Conservation (phyloP, 2,329 filamentous ascomycete genomes). For the Trichophyton verrucosum region DNA sequence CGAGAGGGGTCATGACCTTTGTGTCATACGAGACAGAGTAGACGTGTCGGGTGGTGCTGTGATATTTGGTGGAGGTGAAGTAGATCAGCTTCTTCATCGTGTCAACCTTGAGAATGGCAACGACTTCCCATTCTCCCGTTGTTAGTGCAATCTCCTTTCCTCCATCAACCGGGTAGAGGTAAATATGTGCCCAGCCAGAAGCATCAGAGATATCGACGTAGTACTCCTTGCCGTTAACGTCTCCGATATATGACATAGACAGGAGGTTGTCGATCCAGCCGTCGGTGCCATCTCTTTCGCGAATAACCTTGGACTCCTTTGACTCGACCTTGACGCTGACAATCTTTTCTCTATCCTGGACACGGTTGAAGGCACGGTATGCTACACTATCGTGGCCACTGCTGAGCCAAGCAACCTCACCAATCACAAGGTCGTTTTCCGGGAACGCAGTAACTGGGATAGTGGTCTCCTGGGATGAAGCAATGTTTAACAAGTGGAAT, state of each 20-base stretch:
- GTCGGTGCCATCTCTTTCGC: constrained; percentile 45
- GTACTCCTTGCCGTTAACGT: constrained; percentile 32
- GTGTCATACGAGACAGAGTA: constrained; percentile 50
- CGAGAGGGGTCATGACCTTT: constrained; percentile 45
- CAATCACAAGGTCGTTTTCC: constrained; percentile 50
- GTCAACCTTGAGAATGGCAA: constrained; percentile 48
- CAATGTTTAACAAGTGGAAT: constrained; percentile 47
- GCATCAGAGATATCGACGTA: constrained; percentile 57
- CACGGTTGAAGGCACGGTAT: constrained; percentile 55
- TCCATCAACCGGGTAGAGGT: constrained; percentile 48
- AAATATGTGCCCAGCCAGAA: constrained; percentile 54
- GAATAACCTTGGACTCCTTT: constrained; percentile 36
- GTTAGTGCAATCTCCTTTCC: constrained; percentile 48
- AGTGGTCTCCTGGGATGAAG: constrained; percentile 32
- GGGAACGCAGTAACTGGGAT: constrained; percentile 47
- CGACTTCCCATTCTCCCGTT: constrained; percentile 54
- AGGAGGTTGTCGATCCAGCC: constrained; percentile 49
- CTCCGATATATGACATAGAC: constrained; percentile 35
- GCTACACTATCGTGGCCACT: constrained; percentile 48
- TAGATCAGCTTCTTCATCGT: constrained; percentile 45
- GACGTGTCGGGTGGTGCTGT: constrained; percentile 55
- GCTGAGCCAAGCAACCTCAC: constrained; percentile 57
- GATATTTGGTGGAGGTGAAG: constrained; percentile 52
- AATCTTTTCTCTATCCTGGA: constrained; percentile 53
- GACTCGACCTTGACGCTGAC: constrained; percentile 46